Evolutionary conservation across 2,329 filamentous ascomycete species (phyloP), one percentile per base, ranked within the genome.

Genomic region (Chaetomiaceae sp.): DNA sequence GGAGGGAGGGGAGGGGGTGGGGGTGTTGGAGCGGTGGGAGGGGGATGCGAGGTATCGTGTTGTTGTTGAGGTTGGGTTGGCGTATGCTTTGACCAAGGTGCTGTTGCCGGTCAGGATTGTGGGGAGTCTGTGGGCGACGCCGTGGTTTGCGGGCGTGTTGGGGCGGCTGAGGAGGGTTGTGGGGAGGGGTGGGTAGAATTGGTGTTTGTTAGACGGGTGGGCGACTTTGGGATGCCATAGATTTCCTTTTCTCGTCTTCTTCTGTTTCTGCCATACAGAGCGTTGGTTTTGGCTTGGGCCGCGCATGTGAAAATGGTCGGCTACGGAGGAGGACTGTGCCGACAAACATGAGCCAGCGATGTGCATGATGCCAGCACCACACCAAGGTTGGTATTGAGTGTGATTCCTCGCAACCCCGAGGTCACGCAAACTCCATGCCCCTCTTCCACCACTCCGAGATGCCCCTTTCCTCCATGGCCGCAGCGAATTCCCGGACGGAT

Each of bases 81-180:
- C 93, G 5, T 99, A 93, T 73, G 87, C 89, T 1, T 79, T 96
- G 56, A 95, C 89, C 1, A 99, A 99, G 71, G 83, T 82, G 14
- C 64, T 97, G 52, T 67, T 99, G 56, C 89, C 93, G 0, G 62
- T 87, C 12, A 78, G 93, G 59, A 79, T 99, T 55, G 72, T 85
- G 21, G 69, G 82, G 6, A 96, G 91, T 70, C 78, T 95, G 4
- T 95, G 87, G 89, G 86, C 80, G 13, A 96, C 93, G 41, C 93
- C 93, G 4, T 95, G 89, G 86, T 95, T 97, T 74, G 91, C 91
- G 2, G 78, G 83, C 38, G 71, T 79, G 19, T 71, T 87, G 34
- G 68, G 86, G 12, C 67, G 68, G 42, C 48, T 68, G 17, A 66
- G 63, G 45, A 57, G 56, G 13, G 17, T 64, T 10, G 61, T 72